Base-by-base conservation (phyloP, 352 stramenopile species). In the Phytophthora cryptogea region DNA sequence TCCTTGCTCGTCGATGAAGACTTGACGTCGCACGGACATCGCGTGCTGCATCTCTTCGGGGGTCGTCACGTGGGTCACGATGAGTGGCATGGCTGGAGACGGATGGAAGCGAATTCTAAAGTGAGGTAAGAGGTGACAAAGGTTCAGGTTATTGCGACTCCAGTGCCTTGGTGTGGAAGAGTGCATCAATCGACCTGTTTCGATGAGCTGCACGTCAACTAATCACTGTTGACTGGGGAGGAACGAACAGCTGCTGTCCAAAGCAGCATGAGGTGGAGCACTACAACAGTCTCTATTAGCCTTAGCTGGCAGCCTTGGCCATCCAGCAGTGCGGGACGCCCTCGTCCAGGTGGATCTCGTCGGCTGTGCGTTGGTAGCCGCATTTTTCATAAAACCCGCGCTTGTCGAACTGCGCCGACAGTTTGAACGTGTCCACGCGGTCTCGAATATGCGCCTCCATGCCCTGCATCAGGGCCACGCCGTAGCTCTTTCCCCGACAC, bases 1-100 rank as follows among this genome's bases (percentile, higher is more conserved):
- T 37, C 73, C 73, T 53, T 84, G 70, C 44, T 90, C 81, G 30
- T 77, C 54, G 44, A 89, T 74, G 52, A 90, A 90, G 13, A 90
- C 78, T 14, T 68, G 44, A 49, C 53, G 74, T 46, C 78, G 78
- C 28, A 90, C 54, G 5, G 51, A 55, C 61, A 76, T 76, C 47
- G 68, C 75, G 16, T 75, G 68, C 14, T 82, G 56, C 45, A 78
- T 62, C 48, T 86, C 65, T 20, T 78, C 65, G 10, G 71, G 44
- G 10, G 71, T 79, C 23, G 62, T 81, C 51, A 74, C 78, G 16
- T 44, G 58, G 30, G 68, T 78, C 59, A 88, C 75, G 30, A 64
- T 30, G 8, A 84, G 57, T 4, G 72, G 53, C 74, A 81, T 84
- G n/a, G 30, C 45, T 50, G 30, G 27, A 30, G 5, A 13, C 6